A percentile compares a stretch with the other conserved stretches of the same genome.
Conservation (phyloP, 1,139 yeast species). For the Debaryomycetaceae sp. region DNA sequence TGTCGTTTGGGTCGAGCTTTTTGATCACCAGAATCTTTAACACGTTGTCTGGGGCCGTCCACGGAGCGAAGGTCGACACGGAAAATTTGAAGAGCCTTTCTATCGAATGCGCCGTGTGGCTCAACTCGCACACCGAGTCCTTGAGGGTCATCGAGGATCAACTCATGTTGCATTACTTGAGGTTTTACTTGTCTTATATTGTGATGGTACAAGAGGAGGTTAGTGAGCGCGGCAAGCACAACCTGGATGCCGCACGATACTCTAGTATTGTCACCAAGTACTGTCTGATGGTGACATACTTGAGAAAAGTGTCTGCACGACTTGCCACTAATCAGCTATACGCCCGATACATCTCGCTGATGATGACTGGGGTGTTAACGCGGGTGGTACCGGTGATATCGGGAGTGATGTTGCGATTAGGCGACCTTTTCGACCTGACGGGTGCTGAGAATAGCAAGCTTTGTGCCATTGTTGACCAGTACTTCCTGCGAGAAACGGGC, state of each 20-base stretch:
- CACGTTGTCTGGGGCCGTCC: slow-evolving; percentile 1
- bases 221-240: slow-evolving; percentile 19
- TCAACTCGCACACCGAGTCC: slow-evolving; percentile 9
- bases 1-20: slow-evolving; percentile 4
- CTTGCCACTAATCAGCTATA: neutral
- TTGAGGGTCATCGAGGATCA: slow-evolving; percentile 22
- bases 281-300: neutral
- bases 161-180: slow-evolving; percentile 27
- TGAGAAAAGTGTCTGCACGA: too few relatives aligned
- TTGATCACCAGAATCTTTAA: slow-evolving; percentile 7
- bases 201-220: slow-evolving; percentile 35
- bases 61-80: slow-evolving; percentile 1
- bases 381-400: slow-evolving; percentile 29
- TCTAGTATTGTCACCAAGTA: too few relatives aligned
- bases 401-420: slow-evolving; percentile 5
- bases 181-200: slow-evolving; percentile 27
- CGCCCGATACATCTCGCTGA: slow-evolving; percentile 20
- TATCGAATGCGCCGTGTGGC: slow-evolving; percentile 7
- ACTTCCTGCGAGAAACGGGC: neutral
- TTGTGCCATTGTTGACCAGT: slow-evolving; percentile 1
- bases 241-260: too few relatives aligned
- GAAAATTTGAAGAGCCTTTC: slow-evolving; percentile 2
- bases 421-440: slow-evolving; percentile 1
- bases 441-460: neutral
- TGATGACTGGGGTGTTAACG: slow-evolving; percentile 29